These are phyloP conservation scores for Geoglossum glabrum DNA, from an alignment of 495 filamentous ascomycete genomes.

Conservation along the genomic window DNA sequence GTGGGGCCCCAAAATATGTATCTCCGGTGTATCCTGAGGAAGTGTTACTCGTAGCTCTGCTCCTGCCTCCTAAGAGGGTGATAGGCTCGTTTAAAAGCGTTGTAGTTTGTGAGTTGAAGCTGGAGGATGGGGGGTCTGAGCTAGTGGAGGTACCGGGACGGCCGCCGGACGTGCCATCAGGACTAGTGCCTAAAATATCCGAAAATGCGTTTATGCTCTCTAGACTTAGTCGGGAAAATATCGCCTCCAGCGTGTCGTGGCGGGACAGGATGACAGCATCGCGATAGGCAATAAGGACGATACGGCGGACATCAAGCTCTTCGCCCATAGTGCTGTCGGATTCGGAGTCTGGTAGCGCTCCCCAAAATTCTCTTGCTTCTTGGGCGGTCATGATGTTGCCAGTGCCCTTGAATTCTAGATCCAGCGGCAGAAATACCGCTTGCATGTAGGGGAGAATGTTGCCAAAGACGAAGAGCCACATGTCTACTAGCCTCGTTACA, in stretches of 20 bases:
- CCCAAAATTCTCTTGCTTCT: constrained; percentile 81
- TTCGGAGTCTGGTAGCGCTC: constrained; percentile 27
- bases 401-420: constrained; percentile 77
- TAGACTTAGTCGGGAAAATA: constrained; percentile 77
- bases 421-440: constrained; percentile 83
- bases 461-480: constrained; percentile 84
- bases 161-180: constrained; percentile 22
- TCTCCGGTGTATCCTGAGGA: constrained; percentile 26
- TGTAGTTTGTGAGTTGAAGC: constrained; percentile 44
- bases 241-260: constrained; percentile 66
- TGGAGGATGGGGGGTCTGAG: constrained; percentile 46
- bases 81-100: constrained; percentile 3
- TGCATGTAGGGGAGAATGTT: constrained; percentile 86
- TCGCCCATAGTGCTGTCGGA: constrained; percentile 16
- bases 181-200: constrained; percentile 25
- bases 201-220: constrained; percentile 51
- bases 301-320: constrained; percentile 63
- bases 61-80: constrained; percentile 23
- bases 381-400: constrained; percentile 54
- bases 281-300: constrained; percentile 78
- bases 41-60: constrained; percentile 74
- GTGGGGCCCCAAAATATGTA: not conserved
- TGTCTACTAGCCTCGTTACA: constrained; percentile 70
- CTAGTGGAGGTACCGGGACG: constrained; percentile 51
- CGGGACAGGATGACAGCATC: constrained; percentile 72